Percentiles rank a stretch among this genome's conserved stretches.
phyloP scores from a whole-genome alignment of 306 rosid genomes.

The Begonia masoniana region DNA sequence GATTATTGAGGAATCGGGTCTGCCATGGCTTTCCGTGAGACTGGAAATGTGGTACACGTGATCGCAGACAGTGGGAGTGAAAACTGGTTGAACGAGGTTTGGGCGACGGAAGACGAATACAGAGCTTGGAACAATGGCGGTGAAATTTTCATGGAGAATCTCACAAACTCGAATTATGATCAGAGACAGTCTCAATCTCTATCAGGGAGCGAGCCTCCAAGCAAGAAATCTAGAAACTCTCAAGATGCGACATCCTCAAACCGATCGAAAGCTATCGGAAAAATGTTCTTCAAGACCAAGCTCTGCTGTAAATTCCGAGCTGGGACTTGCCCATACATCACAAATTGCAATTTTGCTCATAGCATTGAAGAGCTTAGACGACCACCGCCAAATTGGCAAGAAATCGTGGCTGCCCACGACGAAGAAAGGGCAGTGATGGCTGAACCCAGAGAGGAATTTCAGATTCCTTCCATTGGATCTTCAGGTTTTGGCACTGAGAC shows the following conservation, averaged over 20 bases:
- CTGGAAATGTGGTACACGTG: conserved; percentile 68
- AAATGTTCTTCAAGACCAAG: conserved; percentile 96
- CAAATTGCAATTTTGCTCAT: conserved; percentile 95
- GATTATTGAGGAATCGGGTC: too few species aligned
- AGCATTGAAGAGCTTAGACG: conserved; percentile 92
- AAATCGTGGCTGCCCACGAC: conserved; percentile 90
- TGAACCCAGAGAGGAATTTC: conserved; percentile 83
- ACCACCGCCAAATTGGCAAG: conserved; percentile 97
- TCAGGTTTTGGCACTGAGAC: conserved; percentile 36
- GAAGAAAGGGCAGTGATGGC: conserved; percentile 44
- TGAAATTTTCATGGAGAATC: conserved; percentile 32
- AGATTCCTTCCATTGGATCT: conserved; percentile 67
- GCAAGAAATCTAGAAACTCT: conserved; percentile 63
- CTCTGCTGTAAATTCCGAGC: conserved; percentile 94
- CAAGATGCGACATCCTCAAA: conserved; percentile 53
- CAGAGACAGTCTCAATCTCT: conserved; percentile 48
- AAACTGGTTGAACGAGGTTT: conserved; percentile 64
- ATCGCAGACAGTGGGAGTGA: conserved; percentile 47
- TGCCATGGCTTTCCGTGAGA: conserved; percentile 43
- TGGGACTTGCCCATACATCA: conserved; percentile 80
- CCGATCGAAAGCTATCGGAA: conserved; percentile 76
- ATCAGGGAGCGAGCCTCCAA: conserved; percentile 82
- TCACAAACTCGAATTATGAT: conserved; percentile 64
- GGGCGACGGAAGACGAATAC: conserved; percentile 98
- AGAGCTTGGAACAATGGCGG: conserved; percentile 54